phyloP scores from a whole-genome alignment of 306 rosid species.

The Corylus americana region DNA sequence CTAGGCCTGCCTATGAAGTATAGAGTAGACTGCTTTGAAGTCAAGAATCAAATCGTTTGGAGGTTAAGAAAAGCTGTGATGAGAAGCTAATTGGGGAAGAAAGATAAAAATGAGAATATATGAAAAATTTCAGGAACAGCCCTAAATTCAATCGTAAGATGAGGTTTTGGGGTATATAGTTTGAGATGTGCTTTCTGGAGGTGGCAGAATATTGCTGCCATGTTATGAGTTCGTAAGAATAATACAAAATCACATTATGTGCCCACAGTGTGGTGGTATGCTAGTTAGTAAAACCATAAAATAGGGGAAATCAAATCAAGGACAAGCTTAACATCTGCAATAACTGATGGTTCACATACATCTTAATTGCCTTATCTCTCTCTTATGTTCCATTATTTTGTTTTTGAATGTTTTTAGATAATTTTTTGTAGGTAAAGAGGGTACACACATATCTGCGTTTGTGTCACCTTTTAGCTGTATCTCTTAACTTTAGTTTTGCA shows the following conservation, averaged over 20 bases:
- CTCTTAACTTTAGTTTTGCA: not conserved
- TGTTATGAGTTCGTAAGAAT: not conserved
- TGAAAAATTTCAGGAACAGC: not conserved
- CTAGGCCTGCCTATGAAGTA: too few relatives aligned
- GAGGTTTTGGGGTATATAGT: not conserved
- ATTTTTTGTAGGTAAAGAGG: too few relatives aligned
- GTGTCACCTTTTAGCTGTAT: not conserved
- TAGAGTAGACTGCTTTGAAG: not conserved
- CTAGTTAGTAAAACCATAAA: too few relatives aligned
- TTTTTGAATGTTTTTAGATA: too few relatives aligned
- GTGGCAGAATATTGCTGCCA: not conserved
- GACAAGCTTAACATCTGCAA: too few relatives aligned
- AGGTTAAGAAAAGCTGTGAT: not conserved
- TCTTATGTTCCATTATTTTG: too few relatives aligned
- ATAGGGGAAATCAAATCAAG: too few relatives aligned
- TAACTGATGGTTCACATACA: too few relatives aligned
- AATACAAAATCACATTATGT: not conserved
- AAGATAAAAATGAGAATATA: not conserved
- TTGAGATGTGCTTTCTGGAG: not conserved
- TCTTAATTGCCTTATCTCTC: too few relatives aligned
- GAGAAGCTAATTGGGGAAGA: not conserved
- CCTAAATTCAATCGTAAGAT: not conserved
- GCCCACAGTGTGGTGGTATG: not conserved
- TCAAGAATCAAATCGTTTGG: not conserved
- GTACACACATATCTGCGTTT: not conserved